A percentile compares a stretch with the other conserved stretches of the same genome.
These are phyloP conservation scores for Acanthamoeba healyi DNA, from an alignment of 208 protist genomes.

Conservation along the genomic window DNA sequence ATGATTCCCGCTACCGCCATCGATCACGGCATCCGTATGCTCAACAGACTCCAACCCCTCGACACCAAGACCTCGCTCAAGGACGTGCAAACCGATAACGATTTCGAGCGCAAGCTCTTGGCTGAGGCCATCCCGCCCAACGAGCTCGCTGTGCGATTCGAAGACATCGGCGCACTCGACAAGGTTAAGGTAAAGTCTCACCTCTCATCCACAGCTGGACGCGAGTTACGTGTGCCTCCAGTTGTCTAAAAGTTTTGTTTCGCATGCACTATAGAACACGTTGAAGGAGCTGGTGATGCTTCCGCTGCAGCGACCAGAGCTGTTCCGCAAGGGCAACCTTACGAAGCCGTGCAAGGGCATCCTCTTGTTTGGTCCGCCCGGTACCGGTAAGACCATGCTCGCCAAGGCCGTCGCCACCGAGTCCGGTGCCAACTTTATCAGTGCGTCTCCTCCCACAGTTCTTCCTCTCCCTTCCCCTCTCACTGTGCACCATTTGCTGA, in stretches of 20 bases:
- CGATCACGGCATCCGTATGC: constrained; percentile 73
- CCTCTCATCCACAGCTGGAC: not conserved
- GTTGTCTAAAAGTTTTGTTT: not conserved
- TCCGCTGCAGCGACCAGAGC: constrained; percentile 83
- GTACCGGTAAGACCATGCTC: constrained; percentile 85
- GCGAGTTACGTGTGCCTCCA: too few species aligned
- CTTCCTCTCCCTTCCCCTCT: not conserved
- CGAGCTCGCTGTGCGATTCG: constrained; percentile 79
- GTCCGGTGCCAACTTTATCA: constrained; percentile 85
- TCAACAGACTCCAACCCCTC: constrained; percentile 8
- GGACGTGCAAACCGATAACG: constrained; percentile 82
- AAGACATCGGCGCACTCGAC: constrained; percentile 79
- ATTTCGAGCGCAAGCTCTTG: constrained; percentile 84
- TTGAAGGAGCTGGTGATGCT: constrained; percentile 85
- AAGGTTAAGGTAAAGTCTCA: constrained; percentile 59
- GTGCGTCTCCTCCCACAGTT: not conserved
- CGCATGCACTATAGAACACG: constrained; percentile 58
- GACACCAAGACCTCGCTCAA: constrained; percentile 59
- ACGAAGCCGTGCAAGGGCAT: constrained; percentile 85
- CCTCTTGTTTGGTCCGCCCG: constrained; percentile 80
- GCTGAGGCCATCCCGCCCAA: constrained; percentile 82
- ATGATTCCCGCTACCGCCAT: constrained; percentile 30
- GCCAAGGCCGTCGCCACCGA: constrained; percentile 84
- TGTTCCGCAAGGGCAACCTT: constrained; percentile 84
- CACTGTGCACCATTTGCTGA: not conserved